Evolutionary conservation across 352 stramenopile genomes (phyloP), one percentile per base, ranked within the genome.

Genomic region (Phytophthora megakarya): DNA sequence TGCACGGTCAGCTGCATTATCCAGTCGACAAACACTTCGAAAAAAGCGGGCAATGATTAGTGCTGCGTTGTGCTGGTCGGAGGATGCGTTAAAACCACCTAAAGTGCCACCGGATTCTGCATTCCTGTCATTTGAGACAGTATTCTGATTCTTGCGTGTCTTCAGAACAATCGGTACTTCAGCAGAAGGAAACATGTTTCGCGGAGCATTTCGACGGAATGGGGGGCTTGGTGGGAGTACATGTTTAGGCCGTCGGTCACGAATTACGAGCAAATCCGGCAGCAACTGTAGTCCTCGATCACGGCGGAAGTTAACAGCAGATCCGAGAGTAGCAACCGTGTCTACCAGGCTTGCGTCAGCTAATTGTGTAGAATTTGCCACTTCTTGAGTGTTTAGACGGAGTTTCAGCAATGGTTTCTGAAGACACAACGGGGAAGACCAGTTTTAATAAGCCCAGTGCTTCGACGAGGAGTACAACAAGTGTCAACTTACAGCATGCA

Each of bases 41-140:
- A 90, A 70, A 56, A 90, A 90, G 11, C 75, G 70, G 5, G 82
- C 70, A 42, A 90, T 88, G 47, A 88, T 88, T n/a, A 65, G 52
- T 5, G 78, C 78, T 3, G 78, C 81, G 11, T 70, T 68, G n/a
- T 67, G 44, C 44, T 80, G 76, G 4, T 59, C 25, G 4, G 25
- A 54, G 12, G 26, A 5, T 26, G 47, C 54, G 12, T 28, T 15
- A 13, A 18, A 54, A 19, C 10, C 25, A 5, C 13, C 32, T 21
- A 19, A 33, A 22, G 15, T 15, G 18, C 35, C 30, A 26, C 43
- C 32, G 10, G 32, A 23, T 12, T 38, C 40, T 18, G 28, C 23
- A 15, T 60, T 53, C 19, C 51, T 19, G 19, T 58, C 33, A 16
- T 61, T 45, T 5, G 44, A 26, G 9, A n/a, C 9, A 13, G 16